Evolutionary conservation across 768 basidiomycete genomes (phyloP).

Genomic region (Termitomyces sp.): DNA sequence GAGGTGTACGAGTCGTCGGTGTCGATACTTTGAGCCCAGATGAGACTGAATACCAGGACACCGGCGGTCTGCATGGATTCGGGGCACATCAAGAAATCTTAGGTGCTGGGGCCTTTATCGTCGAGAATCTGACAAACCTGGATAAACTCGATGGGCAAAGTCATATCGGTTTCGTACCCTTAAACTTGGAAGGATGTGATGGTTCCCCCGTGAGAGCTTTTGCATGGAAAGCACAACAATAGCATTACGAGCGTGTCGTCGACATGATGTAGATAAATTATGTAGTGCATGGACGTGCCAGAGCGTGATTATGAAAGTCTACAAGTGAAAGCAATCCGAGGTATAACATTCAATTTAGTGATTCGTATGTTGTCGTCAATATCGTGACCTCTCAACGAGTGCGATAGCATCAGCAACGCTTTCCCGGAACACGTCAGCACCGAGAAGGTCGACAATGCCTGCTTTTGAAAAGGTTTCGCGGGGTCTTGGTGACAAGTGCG

Average conservation of each 20-base stretch:
- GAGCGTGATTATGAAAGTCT: not conserved
- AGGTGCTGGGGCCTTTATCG: slow-evolving; percentile 60
- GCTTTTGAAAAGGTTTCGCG: slow-evolving; percentile 45
- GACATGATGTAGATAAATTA: not conserved
- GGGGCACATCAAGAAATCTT: slow-evolving; percentile 58
- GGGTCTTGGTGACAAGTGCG: slow-evolving; percentile 40
- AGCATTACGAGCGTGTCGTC: not conserved
- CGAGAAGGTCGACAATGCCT: slow-evolving; percentile 47
- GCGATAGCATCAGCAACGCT: slow-evolving; percentile 51
- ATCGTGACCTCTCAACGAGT: slow-evolving; percentile 30
- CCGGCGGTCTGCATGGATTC: slow-evolving; percentile 36
- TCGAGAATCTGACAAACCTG: slow-evolving; percentile 65
- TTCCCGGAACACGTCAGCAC: slow-evolving; percentile 43
- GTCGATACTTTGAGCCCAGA: slow-evolving; percentile 69
- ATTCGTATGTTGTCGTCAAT: not conserved
- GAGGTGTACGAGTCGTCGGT: slow-evolving; percentile 56
- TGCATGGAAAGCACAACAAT: slow-evolving; percentile 32
- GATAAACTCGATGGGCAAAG: slow-evolving; percentile 30
- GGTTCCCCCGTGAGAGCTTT: slow-evolving; percentile 73
- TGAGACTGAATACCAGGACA: slow-evolving; percentile 42
- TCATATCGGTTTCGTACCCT: slow-evolving; percentile 52
- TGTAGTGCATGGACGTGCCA: not conserved
- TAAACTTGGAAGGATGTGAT: slow-evolving; percentile 57
- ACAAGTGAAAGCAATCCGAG: not conserved
- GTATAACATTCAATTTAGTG: not conserved